Base-by-base conservation (phyloP, 345 rosid species). In the Eucalyptus cloeziana region DNA sequence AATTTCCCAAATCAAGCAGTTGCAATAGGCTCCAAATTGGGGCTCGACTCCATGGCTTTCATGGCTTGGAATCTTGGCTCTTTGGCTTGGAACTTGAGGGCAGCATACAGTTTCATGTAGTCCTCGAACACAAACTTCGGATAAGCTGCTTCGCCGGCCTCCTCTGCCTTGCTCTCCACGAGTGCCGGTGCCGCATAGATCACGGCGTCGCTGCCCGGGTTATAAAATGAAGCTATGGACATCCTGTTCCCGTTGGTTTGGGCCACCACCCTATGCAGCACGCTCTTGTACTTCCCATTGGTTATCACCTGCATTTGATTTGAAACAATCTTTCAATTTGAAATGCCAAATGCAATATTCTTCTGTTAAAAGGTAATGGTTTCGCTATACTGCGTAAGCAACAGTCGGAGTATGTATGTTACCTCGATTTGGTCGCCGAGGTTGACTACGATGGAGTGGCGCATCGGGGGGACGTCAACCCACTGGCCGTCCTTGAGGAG, bases 361-460 rank as follows among this genome's bases (percentile, higher is more conserved):
- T 86, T 16, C 17, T 51, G 19, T 21, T 31, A 19, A 86, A 30
- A 49, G 87, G 52, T 7, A 3, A 86, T 71, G 81, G 45, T 71
- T 71, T 71, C 4, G 81, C 0, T 19, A 24, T 37, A 19, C 12
- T 7, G 45, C 4, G 8, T 10, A 71, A 37, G 13, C 30, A 58
- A 2, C 58, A 56, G 62, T 24, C 4, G 6, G 10, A 14, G 16
- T 30, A 13, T 56, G 21, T 31, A 19, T 49, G 19, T 22, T 91
- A 97, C 99, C 98, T 97, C 99, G 13, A 97, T 91, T 87, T 97
- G 99, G 91, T 97, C 99, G 4, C 99, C 99, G 2, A 97, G 98
- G 93, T 97, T 97, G 87, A 97, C 80, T 17, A 97, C 99, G 79
- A 97, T 95, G 92, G 99, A 96, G 89, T 96, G 99, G 90, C 94